Evolutionary conservation across 768 basidiomycete genomes (phyloP), one percentile per base, ranked within the genome.

Genomic region (Pulveroboletus sp.): DNA sequence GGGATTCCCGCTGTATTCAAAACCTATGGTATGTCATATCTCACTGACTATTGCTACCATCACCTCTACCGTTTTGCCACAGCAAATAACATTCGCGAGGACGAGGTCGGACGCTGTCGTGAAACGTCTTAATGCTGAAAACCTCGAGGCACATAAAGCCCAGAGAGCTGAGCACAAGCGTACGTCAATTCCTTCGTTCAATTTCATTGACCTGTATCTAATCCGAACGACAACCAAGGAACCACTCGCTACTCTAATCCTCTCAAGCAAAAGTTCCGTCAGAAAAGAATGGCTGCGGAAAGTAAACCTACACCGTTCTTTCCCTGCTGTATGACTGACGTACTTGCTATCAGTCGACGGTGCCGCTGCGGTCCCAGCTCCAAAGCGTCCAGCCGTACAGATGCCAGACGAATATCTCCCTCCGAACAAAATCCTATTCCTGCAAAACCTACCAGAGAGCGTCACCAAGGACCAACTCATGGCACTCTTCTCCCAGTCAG

Each of bases 341-440:
- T 55, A 23, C 41, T n/a, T 32, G 4, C 45, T 26, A 48, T 31
- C 54, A 86, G 88, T 84, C 66, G 88, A 88, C 40, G 87, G 88
- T 22, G 80, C 76, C 23, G 72, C 81, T 4, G 76, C 86, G 7
- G 71, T 75, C 6, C 81, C 89, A 10, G 81, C 79, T 26, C 70
- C 87, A 17, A 90, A 84, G 69, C 80, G 89, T 36, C 89, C 89
- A 20, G 82, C 84, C 57, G 87, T 96, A 52, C 91, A 94, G 67
- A 96, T 98, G 93, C 94, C 95, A 34, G 96, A 99, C 85, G 96
- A 99, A 69, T 98, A 97, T 69, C 81, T 99, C 7, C 96, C 96
- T 2, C 95, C 96, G 32, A 99, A 99, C 86, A 93, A 94, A 69
- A 95, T 98, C 70, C 79, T 99, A 44, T 99, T 99, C 80, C 68